Base-by-base conservation (phyloP, 306 rosid species). In the Fagus sylvatica region DNA sequence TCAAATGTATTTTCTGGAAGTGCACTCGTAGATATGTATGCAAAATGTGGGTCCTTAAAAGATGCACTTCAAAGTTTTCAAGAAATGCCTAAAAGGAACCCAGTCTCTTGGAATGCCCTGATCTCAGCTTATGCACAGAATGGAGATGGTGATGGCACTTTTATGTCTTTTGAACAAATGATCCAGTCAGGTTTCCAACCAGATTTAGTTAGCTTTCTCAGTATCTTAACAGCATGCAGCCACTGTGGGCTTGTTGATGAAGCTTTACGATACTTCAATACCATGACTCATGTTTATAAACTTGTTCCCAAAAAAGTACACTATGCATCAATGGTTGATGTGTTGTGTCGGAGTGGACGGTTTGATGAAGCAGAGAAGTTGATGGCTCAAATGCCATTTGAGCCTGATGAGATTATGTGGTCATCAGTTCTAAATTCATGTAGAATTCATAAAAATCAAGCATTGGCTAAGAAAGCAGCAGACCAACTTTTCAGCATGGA, bases 11-110 rank as follows among this genome's bases (percentile, higher is more conserved):
- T 87, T 84, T 86, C 92, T 49, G 97, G 92, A 78, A 94, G 98
- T 66, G 96, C 98, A 46, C 85, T 94, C 32, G 80, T 94, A 71
- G 98, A 94, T 83, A 92, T 91, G 94, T 94, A 94, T 77, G 97
- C 98, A 13, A 94, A 94, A 89, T 89, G 97, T 70, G 98, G 98
- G 73, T 89, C 93, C 71, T 83, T 94, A 81, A 85, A 82, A 77
- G 87, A 92, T 68, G 85, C 97, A 64, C 85, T 85, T 78, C 78
- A 78, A 64, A 85, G 86, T 72, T 94, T 94, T 86, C 85, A 77
- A 68, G 97, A 92, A 86, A 94, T 90, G 94, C 97, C 97, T 16
- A 81, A 82, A 74, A 87, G 91, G 85, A 94, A 90, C 74, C 68
- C 83, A 30, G 91, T 92, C 67, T 90, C 97, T 53, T 92, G 97